Conservation (phyloP, 2,329 filamentous ascomycete genomes). For the Diplodia corticola region DNA sequence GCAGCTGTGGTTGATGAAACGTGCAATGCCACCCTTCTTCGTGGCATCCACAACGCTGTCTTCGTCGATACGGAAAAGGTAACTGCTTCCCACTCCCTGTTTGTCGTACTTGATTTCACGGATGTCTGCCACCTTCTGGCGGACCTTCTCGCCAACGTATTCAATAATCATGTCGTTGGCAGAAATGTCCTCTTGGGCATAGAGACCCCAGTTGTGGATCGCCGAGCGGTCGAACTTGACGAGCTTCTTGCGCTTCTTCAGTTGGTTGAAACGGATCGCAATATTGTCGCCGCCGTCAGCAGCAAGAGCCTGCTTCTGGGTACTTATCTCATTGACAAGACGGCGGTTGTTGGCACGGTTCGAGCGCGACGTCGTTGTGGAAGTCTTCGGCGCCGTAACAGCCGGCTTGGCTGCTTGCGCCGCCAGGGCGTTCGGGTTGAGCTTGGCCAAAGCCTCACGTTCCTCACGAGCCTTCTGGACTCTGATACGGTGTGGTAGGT, state of each 20-base stretch:
- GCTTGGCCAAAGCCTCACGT: conserved; percentile 73
- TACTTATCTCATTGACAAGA: conserved; percentile 90
- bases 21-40: conserved; percentile 95
- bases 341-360: conserved; percentile 96
- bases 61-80: conserved; percentile 97
- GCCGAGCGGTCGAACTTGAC: conserved; percentile 97
- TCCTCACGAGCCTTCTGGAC: conserved; percentile 89
- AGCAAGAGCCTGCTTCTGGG: conserved; percentile 75
- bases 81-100: conserved; percentile 95
- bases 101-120: conserved; percentile 89
- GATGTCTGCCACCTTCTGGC: conserved; percentile 96
- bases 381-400: conserved; percentile 67
- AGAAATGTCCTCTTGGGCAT: conserved; percentile 94
- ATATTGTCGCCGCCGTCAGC: conserved; percentile 72
- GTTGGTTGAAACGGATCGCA: conserved; percentile 94
- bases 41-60: conserved; percentile 97
- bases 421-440: conserved; percentile 57
- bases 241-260: conserved; percentile 99
- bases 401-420: conserved; percentile 70
- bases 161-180: conserved; percentile 99
- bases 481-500: conserved; percentile 95
- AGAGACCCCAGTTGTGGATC: conserved; percentile 98
- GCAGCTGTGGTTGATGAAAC: conserved; percentile 98
- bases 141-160: conserved; percentile 96
- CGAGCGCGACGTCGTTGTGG: conserved; percentile 86